Conservation (phyloP, 2,329 filamentous ascomycete genomes). For the Dothideomycetidae sp. region DNA sequence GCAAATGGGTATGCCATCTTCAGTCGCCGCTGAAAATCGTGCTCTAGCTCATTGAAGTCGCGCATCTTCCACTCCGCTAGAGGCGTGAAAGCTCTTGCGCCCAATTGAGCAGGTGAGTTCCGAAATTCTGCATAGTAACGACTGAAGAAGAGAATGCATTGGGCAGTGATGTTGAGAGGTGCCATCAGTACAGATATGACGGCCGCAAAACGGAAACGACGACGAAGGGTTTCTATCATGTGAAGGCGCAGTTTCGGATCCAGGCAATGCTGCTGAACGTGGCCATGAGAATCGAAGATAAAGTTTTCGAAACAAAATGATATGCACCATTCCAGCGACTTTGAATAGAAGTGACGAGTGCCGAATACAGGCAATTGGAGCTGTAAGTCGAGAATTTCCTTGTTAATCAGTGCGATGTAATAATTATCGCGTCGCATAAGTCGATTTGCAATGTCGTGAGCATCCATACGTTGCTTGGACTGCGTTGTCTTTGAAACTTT, state of each 20-base stretch:
- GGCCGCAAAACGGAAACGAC: conserved; percentile 68
- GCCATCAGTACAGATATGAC: conserved; percentile 75
- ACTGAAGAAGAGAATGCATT: conserved; percentile 81
- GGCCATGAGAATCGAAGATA: conserved; percentile 78
- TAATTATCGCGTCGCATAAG: conserved; percentile 97
- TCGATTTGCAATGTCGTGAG: conserved; percentile 91
- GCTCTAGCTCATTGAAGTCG: conserved; percentile 91
- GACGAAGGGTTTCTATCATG: conserved; percentile 62
- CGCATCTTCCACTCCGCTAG: conserved; percentile 96
- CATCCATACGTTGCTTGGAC: conserved; percentile 86
- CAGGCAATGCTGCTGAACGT: conserved; percentile 74
- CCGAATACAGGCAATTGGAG: conserved; percentile 73
- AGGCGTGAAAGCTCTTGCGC: conserved; percentile 81
- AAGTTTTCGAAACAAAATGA: conserved; percentile 84
- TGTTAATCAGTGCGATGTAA: conserved; percentile 92
- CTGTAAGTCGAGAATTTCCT: conserved; percentile 79
- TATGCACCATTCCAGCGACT: conserved; percentile 82
- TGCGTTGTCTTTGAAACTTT: conserved; percentile 39
- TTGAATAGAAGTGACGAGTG: conserved; percentile 70
- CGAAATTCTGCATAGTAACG: conserved; percentile 96
- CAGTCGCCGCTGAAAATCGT: conserved; percentile 76
- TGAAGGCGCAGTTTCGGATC: conserved; percentile 66
- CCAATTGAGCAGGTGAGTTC: conserved; percentile 75
- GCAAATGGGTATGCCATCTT: conserved; percentile 95
- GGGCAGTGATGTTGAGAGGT: conserved; percentile 75